phyloP scores from a whole-genome alignment of 192 early-diverging fungal species.

The Chytriomyces confervae region DNA sequence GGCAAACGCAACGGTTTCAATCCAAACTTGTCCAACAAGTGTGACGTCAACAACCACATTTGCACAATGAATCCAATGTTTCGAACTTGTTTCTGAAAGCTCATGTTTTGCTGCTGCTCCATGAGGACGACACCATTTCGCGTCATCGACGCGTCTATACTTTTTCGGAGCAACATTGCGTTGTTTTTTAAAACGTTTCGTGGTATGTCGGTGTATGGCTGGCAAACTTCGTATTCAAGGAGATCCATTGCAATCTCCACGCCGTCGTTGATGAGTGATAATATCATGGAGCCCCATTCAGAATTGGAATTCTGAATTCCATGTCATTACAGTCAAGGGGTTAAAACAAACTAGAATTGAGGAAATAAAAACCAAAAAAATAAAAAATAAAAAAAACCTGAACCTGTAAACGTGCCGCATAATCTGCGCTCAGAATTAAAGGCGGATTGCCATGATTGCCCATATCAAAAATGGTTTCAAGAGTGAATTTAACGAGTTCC shows the following conservation, averaged over 20 bases:
- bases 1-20: no score
- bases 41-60: conserved; percentile 8
- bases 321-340: no score
- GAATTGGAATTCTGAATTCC: not conserved
- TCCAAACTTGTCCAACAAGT: conserved; percentile 5
- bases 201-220: not conserved
- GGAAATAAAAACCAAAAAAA: no score
- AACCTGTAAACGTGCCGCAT: not conserved
- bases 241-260: conserved; percentile 24
- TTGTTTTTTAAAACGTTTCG: not conserved
- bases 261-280: conserved; percentile 23
- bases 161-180: not conserved
- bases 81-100: conserved; percentile 1
- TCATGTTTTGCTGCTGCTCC: conserved; percentile 1
- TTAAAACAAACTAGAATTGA: no score
- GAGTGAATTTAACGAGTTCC: not conserved
- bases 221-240: conserved; percentile 11
- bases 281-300: conserved; percentile 9
- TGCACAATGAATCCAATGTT: conserved; percentile 9
- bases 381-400: not conserved
- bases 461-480: not conserved
- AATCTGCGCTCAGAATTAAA: not conserved
- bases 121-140: not conserved
- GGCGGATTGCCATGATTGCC: not conserved
- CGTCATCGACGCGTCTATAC: not conserved